These are phyloP conservation scores for Ophidiomyces ophidiicola DNA, from an alignment of 2,329 filamentous ascomycete species.

Conservation along the genomic window DNA sequence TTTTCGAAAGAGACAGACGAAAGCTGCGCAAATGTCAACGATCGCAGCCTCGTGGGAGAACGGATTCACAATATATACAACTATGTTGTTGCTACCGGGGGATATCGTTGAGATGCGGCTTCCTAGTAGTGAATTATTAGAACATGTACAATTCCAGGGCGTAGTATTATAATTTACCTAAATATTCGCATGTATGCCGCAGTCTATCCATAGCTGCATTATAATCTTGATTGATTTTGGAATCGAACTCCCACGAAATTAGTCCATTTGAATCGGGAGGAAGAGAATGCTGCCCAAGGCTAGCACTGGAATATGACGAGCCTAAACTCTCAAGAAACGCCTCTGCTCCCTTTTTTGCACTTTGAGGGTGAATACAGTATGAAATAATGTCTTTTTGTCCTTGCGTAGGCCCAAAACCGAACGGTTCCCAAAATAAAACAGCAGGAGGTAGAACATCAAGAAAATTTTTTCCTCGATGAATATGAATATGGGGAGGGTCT, in stretches of 20 bases:
- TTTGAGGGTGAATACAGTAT: slow-evolving; percentile 45
- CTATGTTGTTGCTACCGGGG: slow-evolving; percentile 32
- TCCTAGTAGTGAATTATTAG: slow-evolving; percentile 22
- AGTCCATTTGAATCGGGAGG: slow-evolving; percentile 34
- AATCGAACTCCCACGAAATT: slow-evolving; percentile 25
- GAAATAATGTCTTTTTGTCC: slow-evolving; percentile 46
- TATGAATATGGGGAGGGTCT: slow-evolving; percentile 41
- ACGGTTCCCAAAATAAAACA: slow-evolving; percentile 49
- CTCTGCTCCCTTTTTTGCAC: slow-evolving; percentile 36
- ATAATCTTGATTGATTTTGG: slow-evolving; percentile 23
- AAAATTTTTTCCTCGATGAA: slow-evolving; percentile 41
- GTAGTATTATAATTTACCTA: slow-evolving; percentile 23
- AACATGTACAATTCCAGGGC: slow-evolving; percentile 5
- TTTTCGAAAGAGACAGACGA: slow-evolving; percentile 45
- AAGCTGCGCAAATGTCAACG: slow-evolving; percentile 45
- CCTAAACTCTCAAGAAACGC: slow-evolving; percentile 43
- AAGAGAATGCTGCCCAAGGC: slow-evolving; percentile 41
- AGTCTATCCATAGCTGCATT: slow-evolving; percentile 26
- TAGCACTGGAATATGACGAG: slow-evolving; percentile 45
- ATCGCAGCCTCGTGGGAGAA: slow-evolving; percentile 37
- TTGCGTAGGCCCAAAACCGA: slow-evolving; percentile 45
- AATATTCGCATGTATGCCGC: slow-evolving; percentile 25
- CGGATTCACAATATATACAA: slow-evolving; percentile 49
- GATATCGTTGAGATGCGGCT: slow-evolving; percentile 25
- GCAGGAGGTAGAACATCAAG: slow-evolving; percentile 47